Evolutionary conservation across 2,329 filamentous ascomycete species (phyloP).

Genomic region (Coniochaeta sp.): DNA sequence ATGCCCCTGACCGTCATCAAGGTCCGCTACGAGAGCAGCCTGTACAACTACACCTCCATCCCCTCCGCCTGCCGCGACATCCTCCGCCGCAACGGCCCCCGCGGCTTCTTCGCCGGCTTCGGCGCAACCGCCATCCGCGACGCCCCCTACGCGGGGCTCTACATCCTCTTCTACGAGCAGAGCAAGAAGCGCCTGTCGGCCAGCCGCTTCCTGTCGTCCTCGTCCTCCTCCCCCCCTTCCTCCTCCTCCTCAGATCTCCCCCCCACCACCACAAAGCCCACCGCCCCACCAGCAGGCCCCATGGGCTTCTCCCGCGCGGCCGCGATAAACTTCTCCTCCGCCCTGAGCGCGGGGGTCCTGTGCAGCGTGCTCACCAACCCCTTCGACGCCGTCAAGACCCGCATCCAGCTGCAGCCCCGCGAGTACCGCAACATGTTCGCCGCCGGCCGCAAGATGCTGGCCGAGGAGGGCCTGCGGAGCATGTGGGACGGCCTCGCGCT

Average conservation of each 20-base stretch:
- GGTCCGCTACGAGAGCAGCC: constrained; percentile 84
- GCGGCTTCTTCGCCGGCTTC: constrained; percentile 88
- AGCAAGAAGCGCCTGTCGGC: constrained; percentile 55
- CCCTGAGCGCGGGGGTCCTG: constrained; percentile 68
- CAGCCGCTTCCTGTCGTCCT: constrained; percentile 15
- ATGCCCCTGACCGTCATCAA: constrained; percentile 98
- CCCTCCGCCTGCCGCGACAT: constrained; percentile 69
- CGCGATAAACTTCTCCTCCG: constrained; percentile 79
- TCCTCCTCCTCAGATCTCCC: no score
- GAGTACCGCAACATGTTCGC: constrained; percentile 77
- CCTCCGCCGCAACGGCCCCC: constrained; percentile 59
- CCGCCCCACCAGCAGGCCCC: no score
- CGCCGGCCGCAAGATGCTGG: constrained; percentile 69
- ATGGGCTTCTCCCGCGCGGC: constrained; percentile 41
- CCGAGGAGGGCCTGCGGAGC: constrained; percentile 70
- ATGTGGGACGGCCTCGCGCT: constrained; percentile 82
- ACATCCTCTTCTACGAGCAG: constrained; percentile 90
- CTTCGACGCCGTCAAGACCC: constrained; percentile 93
- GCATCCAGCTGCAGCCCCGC: constrained; percentile 81
- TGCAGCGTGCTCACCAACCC: constrained; percentile 91
- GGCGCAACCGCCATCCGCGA: constrained; percentile 89
- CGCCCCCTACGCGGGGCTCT: constrained; percentile 93
- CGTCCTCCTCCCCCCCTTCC: no score
- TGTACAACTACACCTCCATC: constrained; percentile 78
- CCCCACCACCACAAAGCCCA: no score